Conservation (phyloP, 2,329 filamentous ascomycete genomes). For the Penicillium sp. region DNA sequence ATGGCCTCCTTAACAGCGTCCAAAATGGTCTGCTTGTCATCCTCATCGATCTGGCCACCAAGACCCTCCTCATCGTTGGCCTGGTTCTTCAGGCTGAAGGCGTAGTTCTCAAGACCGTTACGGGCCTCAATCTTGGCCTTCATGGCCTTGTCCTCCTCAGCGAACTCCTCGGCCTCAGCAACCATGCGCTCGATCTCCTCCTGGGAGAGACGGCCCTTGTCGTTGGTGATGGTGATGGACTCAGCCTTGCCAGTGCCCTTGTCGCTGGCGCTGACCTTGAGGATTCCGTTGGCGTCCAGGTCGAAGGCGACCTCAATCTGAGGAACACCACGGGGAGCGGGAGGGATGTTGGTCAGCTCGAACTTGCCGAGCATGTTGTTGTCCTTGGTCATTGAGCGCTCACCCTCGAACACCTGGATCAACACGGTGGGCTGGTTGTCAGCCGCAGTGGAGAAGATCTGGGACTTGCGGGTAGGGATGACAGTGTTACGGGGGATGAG, state of each 20-base stretch:
- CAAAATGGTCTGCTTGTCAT: constrained; percentile 95
- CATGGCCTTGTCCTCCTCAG: constrained; percentile 98
- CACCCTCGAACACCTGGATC: constrained; percentile 94
- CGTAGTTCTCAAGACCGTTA: constrained; percentile 98
- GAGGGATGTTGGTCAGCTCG: constrained; percentile 92
- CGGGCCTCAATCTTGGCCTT: constrained; percentile 95
- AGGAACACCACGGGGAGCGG: constrained; percentile 91
- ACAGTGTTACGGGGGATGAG: constrained; percentile 92
- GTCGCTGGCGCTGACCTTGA: constrained; percentile 93
- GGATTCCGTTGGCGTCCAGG: constrained; percentile 96
- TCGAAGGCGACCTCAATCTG: constrained; percentile 99
- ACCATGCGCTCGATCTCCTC: constrained; percentile 99
- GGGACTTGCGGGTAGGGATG: constrained; percentile 93
- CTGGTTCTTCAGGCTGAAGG: constrained; percentile 99
- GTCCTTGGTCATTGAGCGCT: constrained; percentile 91
- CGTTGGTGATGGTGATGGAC: constrained; percentile 98
- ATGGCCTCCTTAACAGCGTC: constrained; percentile 96
- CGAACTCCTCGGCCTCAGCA: constrained; percentile 95
- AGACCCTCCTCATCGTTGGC: constrained; percentile 95
- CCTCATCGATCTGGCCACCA: constrained; percentile 96
- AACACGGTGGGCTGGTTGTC: constrained; percentile 95
- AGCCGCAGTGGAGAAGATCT: constrained; percentile 95
- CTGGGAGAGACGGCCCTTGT: constrained; percentile 94
- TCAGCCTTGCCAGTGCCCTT: constrained; percentile 98
- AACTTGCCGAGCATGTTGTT: constrained; percentile 99